Conservation (phyloP, 164 flowering plant genomes). For the Liriodendron chinense region DNA sequence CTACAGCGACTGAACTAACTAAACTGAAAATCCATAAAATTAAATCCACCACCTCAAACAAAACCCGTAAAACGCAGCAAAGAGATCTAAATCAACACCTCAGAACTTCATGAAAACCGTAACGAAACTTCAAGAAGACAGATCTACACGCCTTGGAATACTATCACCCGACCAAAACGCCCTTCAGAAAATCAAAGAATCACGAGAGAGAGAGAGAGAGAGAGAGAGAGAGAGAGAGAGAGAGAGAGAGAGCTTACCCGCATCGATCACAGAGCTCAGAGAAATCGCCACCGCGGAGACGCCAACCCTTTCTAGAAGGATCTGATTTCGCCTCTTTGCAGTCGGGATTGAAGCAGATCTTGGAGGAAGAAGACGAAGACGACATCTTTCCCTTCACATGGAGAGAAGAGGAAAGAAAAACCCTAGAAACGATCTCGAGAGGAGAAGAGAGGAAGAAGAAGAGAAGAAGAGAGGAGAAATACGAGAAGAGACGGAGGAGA, state of each 20-base stretch:
- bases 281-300: slow-evolving; percentile 62
- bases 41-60: background rate
- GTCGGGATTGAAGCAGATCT: slow-evolving; percentile 63
- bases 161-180: background rate
- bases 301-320: slow-evolving; percentile 65
- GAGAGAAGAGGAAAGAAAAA: slow-evolving; percentile 4
- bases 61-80: background rate
- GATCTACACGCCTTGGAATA: background rate
- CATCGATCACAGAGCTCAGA: slow-evolving; percentile 88
- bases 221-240: background rate
- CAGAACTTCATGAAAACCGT: background rate
- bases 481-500: background rate
- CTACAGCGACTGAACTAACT: background rate
- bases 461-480: background rate
- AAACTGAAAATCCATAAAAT: background rate
- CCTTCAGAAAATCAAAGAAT: background rate
- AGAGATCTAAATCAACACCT: background rate
- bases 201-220: background rate
- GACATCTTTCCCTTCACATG: background rate
- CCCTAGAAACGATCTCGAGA: slow-evolving; percentile 6
- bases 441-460: background rate
- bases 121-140: background rate
- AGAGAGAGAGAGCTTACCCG: slow-evolving; percentile 42
- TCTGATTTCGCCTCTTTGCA: slow-evolving; percentile 57
- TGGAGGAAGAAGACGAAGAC: slow-evolving; percentile 15